Evolutionary conservation across 768 basidiomycete genomes (phyloP).

Genomic region (Pisolithus marmoratus): DNA sequence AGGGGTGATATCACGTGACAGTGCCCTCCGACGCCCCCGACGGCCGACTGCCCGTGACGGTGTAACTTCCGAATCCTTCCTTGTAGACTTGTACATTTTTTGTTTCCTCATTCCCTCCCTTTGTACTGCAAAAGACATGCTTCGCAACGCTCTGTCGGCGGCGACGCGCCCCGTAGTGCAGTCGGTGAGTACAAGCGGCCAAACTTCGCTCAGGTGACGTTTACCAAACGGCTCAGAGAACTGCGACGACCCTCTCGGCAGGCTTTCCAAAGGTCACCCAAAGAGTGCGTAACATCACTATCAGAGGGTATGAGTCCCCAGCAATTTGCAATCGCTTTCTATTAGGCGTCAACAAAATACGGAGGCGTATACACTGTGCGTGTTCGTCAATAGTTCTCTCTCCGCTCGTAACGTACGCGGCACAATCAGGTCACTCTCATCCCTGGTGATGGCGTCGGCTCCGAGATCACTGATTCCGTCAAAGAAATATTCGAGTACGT

Average conservation of each 20-base stretch:
- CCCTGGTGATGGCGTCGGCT: conserved; percentile 96
- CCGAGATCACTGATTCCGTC: conserved; percentile 95
- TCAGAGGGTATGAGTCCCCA: background rate
- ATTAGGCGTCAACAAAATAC: conserved; percentile 81
- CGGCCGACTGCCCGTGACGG: background rate
- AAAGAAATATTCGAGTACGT: conserved; percentile 98
- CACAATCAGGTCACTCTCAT: conserved; percentile 81
- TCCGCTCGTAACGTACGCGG: background rate
- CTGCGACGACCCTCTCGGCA: conserved; percentile 72
- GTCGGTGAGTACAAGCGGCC: conserved; percentile 37
- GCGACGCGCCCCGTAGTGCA: conserved; percentile 51
- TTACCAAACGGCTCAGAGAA: conserved; percentile 37
- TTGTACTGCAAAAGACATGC: conserved; percentile 38
- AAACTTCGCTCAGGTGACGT: background rate
- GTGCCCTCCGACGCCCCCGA: too few species aligned
- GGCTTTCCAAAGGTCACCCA: conserved; percentile 72
- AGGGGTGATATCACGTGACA: too few species aligned
- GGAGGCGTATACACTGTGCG: conserved; percentile 88
- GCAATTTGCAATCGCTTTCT: conserved; percentile 5
- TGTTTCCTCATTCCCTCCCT: background rate
- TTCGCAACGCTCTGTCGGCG: conserved; percentile 59
- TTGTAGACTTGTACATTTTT: background rate
- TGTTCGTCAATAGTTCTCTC: conserved; percentile 5
- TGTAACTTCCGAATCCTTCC: background rate
- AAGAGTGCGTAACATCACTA: conserved; percentile 44